Conservation (phyloP, 225 moss, liverwort and hornwort species). For the Marchantia paleacea region DNA sequence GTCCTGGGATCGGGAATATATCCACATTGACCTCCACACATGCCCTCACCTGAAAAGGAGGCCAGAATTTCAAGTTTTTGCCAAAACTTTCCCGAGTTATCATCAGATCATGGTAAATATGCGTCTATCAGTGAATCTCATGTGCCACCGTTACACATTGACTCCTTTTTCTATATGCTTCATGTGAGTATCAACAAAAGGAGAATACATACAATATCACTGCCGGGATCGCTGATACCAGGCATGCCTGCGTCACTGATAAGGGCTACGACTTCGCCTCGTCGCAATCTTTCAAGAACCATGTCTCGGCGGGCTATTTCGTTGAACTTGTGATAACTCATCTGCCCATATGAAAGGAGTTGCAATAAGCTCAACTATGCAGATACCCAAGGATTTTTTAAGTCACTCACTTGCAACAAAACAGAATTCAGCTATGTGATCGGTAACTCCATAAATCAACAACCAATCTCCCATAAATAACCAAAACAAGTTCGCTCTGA, state of each 20-base stretch:
- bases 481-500: neutral
- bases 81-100: too few relatives aligned
- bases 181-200: neutral
- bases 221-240: slow-evolving; percentile 96
- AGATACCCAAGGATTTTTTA: neutral
- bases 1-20: slow-evolving; percentile 86
- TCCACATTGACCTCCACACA: slow-evolving; percentile 80
- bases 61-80: too few relatives aligned
- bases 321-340: slow-evolving; percentile 99
- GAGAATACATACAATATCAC: slow-evolving; percentile 68
- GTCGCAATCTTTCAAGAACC: slow-evolving; percentile 61
- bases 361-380: neutral
- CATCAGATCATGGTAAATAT: too few relatives aligned
- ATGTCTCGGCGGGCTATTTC: slow-evolving; percentile 66
- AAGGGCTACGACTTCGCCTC: slow-evolving; percentile 80
- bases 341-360: slow-evolving; percentile 42
- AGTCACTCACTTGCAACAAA: neutral
- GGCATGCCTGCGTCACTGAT: slow-evolving; percentile 99
- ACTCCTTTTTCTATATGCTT: neutral
- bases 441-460: neutral
- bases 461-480: neutral
- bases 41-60: slow-evolving; percentile 62
- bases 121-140: neutral
- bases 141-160: neutral
- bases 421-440: neutral